Base-by-base conservation (phyloP, 2,329 filamentous ascomycete genomes). In the Bimuria novae-zelandiae region DNA sequence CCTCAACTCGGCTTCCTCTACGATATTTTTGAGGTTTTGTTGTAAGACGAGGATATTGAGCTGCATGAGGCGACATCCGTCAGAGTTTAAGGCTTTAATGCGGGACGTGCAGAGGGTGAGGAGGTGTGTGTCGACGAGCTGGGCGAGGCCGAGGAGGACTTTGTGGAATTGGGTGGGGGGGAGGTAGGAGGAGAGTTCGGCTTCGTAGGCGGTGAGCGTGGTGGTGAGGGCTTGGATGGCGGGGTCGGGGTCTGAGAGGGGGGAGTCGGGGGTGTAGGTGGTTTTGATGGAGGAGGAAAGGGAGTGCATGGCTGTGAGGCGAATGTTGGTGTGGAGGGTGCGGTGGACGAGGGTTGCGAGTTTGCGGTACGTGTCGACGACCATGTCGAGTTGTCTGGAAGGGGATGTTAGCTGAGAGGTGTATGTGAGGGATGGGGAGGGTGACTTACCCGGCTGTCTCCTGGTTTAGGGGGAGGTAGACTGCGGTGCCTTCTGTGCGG, bases 21-120 rank as follows among this genome's bases (percentile, higher is more conserved):
- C 91, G 48, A 99, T 87, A 61, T 96, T 96, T 78, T 96, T 96
- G 50, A 99, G 84, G 66, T 96, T 97, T 71, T 99, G 94, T 75
- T 97, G 93, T 46, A 99, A 79, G 35, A 99, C 94, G 21, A 97
- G 82, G 43, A 97, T 91, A 71, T 99, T 96, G 66, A 97, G 84
- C 71, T 92, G 88, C 84, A 99, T 92, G 32, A 92, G 84, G n/a
- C 87, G 85, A 54, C 88, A 90, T 36, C 94, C 94, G 63, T 89
- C 84, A 32, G 77, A 78, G 72, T 99, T 97, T 86, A 99, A 93
- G 7, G 88, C 86, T 44, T 86, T 85, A 39, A 93, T 89, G 68
- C 81, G 78, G 1, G 87, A 85, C 57, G 89, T 89, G 54, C 63
- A 65, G 55, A 85, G 79, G 3, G 64, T 59, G 32, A 97, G 85